phyloP scores from a whole-genome alignment of 2,329 filamentous ascomycete genomes.

The Penicillium sp. region DNA sequence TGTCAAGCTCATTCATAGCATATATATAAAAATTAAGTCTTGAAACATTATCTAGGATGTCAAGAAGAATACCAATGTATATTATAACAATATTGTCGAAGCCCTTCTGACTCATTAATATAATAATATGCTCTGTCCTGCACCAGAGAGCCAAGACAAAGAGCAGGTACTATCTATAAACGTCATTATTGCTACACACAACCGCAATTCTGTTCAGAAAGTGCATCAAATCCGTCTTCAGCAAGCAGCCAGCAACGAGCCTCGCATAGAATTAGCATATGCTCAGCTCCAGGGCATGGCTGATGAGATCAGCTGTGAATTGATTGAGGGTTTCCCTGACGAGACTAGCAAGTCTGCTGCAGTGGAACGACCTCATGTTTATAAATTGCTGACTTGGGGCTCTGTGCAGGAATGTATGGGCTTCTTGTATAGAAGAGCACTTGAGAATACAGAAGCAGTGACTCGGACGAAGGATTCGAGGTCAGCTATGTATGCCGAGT shows the following conservation, averaged over 20 bases:
- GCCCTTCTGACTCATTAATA: constrained; percentile 58
- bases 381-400: constrained; percentile 60
- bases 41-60: constrained; percentile 44
- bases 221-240: constrained; percentile 45
- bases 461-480: constrained; percentile 47
- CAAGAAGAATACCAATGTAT: constrained; percentile 46
- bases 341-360: too few species aligned
- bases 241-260: constrained; percentile 46
- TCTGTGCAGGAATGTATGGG: constrained; percentile 58
- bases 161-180: constrained; percentile 40
- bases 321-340: constrained; percentile 45
- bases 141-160: constrained; percentile 32
- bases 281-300: constrained; percentile 94
- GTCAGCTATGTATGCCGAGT: constrained; percentile 32
- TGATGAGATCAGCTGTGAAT: constrained; percentile 72
- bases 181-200: constrained; percentile 59
- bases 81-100: constrained; percentile 55
- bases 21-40: constrained; percentile 50
- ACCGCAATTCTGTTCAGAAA: constrained; percentile 50
- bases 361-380: constrained; percentile 43
- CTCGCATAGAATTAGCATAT: constrained; percentile 52
- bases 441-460: constrained; percentile 68
- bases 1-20: constrained; percentile 52
- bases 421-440: constrained; percentile 60
- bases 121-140: constrained; percentile 49